These are phyloP conservation scores for Brassica hybrid DNA, from an alignment of 441 rosid genomes.

Conservation along the genomic window DNA sequence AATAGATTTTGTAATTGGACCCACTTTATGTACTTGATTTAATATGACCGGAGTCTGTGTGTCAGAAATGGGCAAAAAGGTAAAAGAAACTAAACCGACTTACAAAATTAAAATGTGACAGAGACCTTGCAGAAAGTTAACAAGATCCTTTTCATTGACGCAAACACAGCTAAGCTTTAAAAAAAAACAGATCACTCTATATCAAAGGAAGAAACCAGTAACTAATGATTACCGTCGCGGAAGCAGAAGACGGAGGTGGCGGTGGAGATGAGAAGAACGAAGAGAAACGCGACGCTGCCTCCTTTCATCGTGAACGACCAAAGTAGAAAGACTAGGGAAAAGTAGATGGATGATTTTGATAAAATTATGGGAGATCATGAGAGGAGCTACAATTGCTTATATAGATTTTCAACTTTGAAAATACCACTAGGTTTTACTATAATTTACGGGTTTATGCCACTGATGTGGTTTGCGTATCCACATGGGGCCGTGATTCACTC, in stretches of 20 bases:
- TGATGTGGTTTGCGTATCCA: slow-evolving; percentile 38
- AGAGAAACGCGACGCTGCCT: slow-evolving; percentile 29
- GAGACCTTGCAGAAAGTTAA: background rate
- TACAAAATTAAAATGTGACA: background rate
- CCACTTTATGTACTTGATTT: background rate
- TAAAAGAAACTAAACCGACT: slow-evolving; percentile 18
- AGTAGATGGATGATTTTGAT: background rate
- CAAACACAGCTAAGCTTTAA: too few relatives aligned
- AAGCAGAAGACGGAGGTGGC: slow-evolving; percentile 35
- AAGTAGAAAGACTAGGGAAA: background rate
- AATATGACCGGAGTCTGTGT: slow-evolving; percentile 1
- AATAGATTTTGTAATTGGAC: slow-evolving; percentile 15
- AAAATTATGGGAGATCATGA: slow-evolving; percentile 23
- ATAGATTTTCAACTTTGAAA: slow-evolving; percentile 24
- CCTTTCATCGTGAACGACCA: slow-evolving; percentile 33
- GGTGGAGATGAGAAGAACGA: slow-evolving; percentile 38
- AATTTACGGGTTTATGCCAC: slow-evolving; percentile 41
- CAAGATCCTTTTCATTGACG: too few relatives aligned
- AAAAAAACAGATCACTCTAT: background rate
- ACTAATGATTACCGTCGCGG: slow-evolving; percentile 27
- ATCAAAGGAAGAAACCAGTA: background rate
- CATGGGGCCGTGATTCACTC: slow-evolving; percentile 45
- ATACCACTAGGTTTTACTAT: background rate
- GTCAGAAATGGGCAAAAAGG: slow-evolving; percentile 26
- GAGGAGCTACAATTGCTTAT: too few relatives aligned